Evolutionary conservation across 495 filamentous ascomycete genomes (phyloP), one percentile per base, ranked within the genome.

Genomic region (Parmelia sp.): DNA sequence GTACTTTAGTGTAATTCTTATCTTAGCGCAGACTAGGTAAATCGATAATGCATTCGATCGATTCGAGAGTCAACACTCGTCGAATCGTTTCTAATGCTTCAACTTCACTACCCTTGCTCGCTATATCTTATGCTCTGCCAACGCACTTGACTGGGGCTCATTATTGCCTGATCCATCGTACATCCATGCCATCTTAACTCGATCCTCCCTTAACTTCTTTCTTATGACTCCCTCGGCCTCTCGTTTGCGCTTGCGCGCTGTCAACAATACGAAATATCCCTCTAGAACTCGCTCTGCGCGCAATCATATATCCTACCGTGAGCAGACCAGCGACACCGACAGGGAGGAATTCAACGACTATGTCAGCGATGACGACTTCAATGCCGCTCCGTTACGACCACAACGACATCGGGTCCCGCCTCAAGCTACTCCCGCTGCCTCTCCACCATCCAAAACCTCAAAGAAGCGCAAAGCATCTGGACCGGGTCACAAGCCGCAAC

Each of bases 271-370:
- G 58, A 31, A 68, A 66, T 33, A 64, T 66, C 40, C 64, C 64
- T 45, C 40, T 31, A 35, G 58, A 63, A n/a, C 75, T 60, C 70
- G 71, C 53, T 65, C 74, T 33, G 66, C 68, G 29, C 71, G 71
- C 47, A 72, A 66, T 55, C 74, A 69, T 12, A 63, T 58, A 23
- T 75, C 76, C 21, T 82, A 82, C 68, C 77, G 79, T 6, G 79
- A 82, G 64, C 71, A 75, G n/a, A 76, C 77, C 3, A 75, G 73
- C 5, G 79, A 80, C 64, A 73, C 69, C 56, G 69, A 70, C 14
- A 72, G 70, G 47, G 69, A 70, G 9, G 64, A 65, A 19, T 29
- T 57, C 45, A 27, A 65, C 10, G n/a, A 51, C 14, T 2, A 6
- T 35, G 47, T 6, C 49, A 35, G 51, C 36, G 53, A 66, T 3